These are phyloP conservation scores for Scutellaria baicalensis DNA, from an alignment of 257 asterid genomes.

Conservation along the genomic window DNA sequence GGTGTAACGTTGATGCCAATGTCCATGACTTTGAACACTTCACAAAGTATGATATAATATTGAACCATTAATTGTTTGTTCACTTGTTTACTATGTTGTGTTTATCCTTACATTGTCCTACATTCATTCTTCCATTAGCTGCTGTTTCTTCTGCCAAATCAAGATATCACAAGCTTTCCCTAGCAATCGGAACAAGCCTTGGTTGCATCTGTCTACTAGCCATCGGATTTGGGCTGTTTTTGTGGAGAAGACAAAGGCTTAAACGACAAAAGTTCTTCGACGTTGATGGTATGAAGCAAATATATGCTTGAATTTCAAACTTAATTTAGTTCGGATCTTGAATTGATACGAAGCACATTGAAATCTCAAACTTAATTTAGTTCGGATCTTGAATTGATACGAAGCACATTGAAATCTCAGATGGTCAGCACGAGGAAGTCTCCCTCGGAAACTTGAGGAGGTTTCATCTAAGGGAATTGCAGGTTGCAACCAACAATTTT, in stretches of 20 bases:
- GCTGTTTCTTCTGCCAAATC: constrained; percentile 31
- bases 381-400: constrained; percentile 5
- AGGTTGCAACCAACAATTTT: constrained; percentile 75
- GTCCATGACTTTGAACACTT: constrained; percentile 76
- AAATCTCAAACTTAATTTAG: not conserved
- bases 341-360: not conserved
- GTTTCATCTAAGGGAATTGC: constrained; percentile 79
- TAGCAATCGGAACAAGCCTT: constrained; percentile 65
- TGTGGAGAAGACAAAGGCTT: constrained; percentile 53
- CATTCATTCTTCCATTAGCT: constrained; percentile 31
- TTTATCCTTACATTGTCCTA: not conserved
- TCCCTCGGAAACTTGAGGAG: constrained; percentile 85
- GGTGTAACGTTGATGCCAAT: constrained; percentile 69
- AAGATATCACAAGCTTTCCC: constrained; percentile 53
- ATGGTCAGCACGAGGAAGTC: constrained; percentile 60
- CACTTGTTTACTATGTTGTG: not conserved
- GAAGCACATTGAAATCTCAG: constrained; percentile 25
- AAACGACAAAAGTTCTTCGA: constrained; percentile 40
- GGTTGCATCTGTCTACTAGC: constrained; percentile 51
- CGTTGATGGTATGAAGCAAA: constrained; percentile 44
- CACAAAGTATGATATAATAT: constrained; percentile 39
- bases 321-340: not conserved
- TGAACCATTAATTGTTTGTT: not conserved
- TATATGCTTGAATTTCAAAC: not conserved
- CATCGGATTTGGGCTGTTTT: constrained; percentile 50